Evolutionary conservation across 2,329 filamentous ascomycete genomes (phyloP), one percentile per base, ranked within the genome.

Genomic region (Zopfia rhizophila): DNA sequence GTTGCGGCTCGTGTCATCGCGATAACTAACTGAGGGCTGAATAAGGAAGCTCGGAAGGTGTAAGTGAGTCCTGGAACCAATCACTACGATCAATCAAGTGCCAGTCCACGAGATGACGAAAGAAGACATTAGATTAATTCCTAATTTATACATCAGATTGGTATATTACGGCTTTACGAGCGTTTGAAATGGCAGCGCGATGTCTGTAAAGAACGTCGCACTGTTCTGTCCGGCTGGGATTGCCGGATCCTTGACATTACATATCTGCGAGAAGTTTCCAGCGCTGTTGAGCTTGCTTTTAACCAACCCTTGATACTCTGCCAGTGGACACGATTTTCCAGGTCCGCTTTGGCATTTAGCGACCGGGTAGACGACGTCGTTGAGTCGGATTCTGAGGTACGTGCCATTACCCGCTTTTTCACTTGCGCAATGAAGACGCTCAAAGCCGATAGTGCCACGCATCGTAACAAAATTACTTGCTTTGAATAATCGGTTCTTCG

Each of bases 371-470:
- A 87, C 78, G 6, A 80, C 81, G 44, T 87, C 84, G 56, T 88
- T 87, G 29, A 87, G 72, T 8, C 78, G 72, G 36, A 88, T 77
- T 12, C 84, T 80, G 29, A 87, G 62, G 47, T 78, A 84, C 12
- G 69, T 75, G 27, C 69, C 67, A 27, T 72, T 74, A 14, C 21
- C 53, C 21, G 19, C 18, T 45, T 38, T 50, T 37, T 36, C 25
- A 28, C 33, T 46, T 16, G 50, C 56, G 42, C 85, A 88, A 51
- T 75, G 82, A 48, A 88, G 69, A 7, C 82, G 76, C 67, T 89
- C 86, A 52, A 88, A 84, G 0, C 82, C 79, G 18, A 88, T 77
- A 2, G 84, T 87, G 2, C 85, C 86, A 5, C 84, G 75, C 84
- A 88, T 88, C 0, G 82, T 79, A 1, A 81, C 78, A 36, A 83